Evolutionary conservation across 257 asterid genomes (phyloP).

Genomic region (Penstemon eatonii): DNA sequence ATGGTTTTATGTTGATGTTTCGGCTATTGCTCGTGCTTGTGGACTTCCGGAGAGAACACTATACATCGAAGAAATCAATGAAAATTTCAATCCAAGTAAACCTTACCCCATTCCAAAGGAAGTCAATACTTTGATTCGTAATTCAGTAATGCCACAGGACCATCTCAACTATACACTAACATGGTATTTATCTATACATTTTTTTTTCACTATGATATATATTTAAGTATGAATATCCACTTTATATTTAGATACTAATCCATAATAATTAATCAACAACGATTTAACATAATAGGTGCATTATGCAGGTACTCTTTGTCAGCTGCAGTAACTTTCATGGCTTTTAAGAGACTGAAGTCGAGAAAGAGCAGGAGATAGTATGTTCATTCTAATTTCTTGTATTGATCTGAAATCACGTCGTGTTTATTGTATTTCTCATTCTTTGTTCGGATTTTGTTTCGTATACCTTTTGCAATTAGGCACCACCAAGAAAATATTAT

Average conservation of each 20-base stretch:
- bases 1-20: constrained; percentile 94
- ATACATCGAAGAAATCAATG: constrained; percentile 77
- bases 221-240: constrained; percentile 16
- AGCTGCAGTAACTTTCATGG: constrained; percentile 96
- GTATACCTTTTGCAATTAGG: not conserved
- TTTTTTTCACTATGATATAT: constrained; percentile 13
- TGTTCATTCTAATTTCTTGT: not conserved
- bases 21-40: constrained; percentile 75
- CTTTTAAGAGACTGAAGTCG: constrained; percentile 70
- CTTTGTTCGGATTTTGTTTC: too few relatives aligned
- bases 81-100: constrained; percentile 63
- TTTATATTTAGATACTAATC: not conserved
- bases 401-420: not conserved
- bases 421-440: not conserved
- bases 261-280: not conserved
- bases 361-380: constrained; percentile 51
- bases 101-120: constrained; percentile 95
- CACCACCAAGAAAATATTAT: not conserved
- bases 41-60: constrained; percentile 71
- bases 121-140: constrained; percentile 56
- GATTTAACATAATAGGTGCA: constrained; percentile 13
- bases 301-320: constrained; percentile 85
- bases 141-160: constrained; percentile 96
- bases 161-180: constrained; percentile 85
- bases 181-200: constrained; percentile 52